Evolutionary conservation across 2,329 filamentous ascomycete genomes (phyloP).

Genomic region (Penicillium polonicum): DNA sequence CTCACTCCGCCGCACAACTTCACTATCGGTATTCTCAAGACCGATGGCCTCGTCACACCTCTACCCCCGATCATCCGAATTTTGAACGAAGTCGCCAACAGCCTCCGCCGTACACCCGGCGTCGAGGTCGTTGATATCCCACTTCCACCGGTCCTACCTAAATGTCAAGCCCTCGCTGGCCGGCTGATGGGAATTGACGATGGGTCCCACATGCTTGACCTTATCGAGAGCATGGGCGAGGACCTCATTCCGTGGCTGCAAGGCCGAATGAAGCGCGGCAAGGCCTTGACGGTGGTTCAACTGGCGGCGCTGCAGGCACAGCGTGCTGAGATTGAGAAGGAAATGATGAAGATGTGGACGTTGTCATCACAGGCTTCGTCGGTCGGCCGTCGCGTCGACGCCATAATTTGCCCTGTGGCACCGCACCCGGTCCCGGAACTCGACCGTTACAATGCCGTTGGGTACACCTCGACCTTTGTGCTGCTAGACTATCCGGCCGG

Average conservation of each 20-base stretch:
- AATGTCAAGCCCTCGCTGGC: constrained; percentile 58
- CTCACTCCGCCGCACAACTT: constrained; percentile 32
- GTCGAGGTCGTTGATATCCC: constrained; percentile 61
- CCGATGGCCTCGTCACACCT: constrained; percentile 38
- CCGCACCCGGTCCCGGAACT: constrained; percentile 63
- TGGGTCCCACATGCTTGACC: constrained; percentile 55
- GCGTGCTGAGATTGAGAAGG: constrained; percentile 53
- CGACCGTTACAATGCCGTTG: constrained; percentile 62
- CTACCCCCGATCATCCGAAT: constrained; percentile 43
- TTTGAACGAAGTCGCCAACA: constrained; percentile 40
- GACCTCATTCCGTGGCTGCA: constrained; percentile 61
- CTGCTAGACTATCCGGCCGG: constrained; percentile 63
- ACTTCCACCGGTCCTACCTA: constrained; percentile 52
- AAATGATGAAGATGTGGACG: constrained; percentile 59
- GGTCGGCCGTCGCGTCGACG: constrained; percentile 49
- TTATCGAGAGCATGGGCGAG: constrained; percentile 56
- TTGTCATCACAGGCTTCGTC: constrained; percentile 10
- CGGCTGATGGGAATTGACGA: constrained; percentile 61
- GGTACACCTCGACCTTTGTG: constrained; percentile 63
- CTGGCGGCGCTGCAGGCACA: constrained; percentile 55
- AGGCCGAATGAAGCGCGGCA: constrained; percentile 51
- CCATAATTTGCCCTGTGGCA: constrained; percentile 62
- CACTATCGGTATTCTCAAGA: constrained; percentile 46
- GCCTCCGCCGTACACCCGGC: constrained; percentile 37
- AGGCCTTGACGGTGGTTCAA: constrained; percentile 48